These are phyloP conservation scores for Astrephomene gubernaculifera DNA, from an alignment of 139 green algal species.

Conservation along the genomic window DNA sequence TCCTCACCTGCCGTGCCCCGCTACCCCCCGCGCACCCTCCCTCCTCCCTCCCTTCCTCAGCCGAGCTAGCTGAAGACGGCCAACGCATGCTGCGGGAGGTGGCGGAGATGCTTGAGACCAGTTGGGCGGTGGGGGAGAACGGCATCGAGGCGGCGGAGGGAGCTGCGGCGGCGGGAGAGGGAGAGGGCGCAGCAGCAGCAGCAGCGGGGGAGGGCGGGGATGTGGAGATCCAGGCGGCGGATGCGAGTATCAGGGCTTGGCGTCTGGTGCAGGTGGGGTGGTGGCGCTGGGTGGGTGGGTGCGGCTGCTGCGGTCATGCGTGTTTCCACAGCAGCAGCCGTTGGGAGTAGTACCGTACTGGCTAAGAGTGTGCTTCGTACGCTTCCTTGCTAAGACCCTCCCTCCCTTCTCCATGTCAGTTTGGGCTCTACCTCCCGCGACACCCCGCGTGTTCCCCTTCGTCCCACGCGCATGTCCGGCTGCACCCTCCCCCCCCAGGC, in stretches of 20 bases:
- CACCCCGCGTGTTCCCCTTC: not conserved
- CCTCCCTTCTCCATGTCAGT: not conserved
- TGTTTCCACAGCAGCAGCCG: no score
- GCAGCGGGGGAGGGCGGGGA: not conserved
- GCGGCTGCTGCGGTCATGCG: not conserved
- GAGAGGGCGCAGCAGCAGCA: not conserved
- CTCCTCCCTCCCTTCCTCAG: not conserved
- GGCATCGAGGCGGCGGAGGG: constrained; percentile 51
- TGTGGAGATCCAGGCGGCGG: constrained; percentile 49
- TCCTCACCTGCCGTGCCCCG: not conserved
- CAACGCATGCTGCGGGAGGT: constrained; percentile 18
- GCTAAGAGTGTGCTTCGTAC: no score
- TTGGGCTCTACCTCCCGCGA: not conserved
- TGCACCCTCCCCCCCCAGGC: no score
- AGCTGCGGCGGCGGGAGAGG: constrained; percentile 4
- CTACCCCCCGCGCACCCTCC: no score
- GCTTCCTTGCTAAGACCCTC: not conserved
- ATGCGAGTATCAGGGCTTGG: constrained; percentile 63
- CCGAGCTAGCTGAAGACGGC: not conserved
- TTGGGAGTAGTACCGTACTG: no score
- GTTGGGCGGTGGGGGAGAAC: constrained; percentile 57
- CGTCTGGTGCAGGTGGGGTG: constrained; percentile 57
- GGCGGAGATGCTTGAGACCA: constrained; percentile 44
- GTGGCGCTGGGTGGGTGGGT: not conserved
- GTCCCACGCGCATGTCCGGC: not conserved